A percentile compares a stretch with the other conserved stretches of the same genome.
Evolutionary conservation across 805 yeast species (phyloP).

Genomic region (Citeromyces nyonsensis): DNA sequence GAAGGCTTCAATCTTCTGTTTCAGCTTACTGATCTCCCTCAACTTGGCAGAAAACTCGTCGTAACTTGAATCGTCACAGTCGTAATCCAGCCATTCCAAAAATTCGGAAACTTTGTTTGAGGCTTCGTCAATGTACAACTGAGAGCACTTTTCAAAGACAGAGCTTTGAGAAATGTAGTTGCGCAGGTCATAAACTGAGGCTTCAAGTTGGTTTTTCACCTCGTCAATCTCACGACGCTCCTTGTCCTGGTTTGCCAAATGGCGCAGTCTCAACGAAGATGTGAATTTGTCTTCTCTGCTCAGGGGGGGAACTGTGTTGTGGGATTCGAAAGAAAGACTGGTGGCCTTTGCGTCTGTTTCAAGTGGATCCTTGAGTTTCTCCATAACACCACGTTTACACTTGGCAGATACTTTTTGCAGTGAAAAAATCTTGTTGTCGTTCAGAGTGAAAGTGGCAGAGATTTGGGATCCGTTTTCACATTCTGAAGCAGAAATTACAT

Average conservation of each 20-base stretch:
- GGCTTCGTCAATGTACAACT: constrained; percentile 19
- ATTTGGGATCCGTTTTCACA: constrained; percentile 3
- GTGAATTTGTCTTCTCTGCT: constrained; percentile 18
- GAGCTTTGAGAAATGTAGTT: constrained; percentile 41
- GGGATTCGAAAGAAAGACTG: too few relatives aligned
- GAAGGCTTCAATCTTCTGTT: constrained; percentile 17
- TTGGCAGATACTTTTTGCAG: constrained; percentile 26
- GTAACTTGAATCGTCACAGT: constrained; percentile 32
- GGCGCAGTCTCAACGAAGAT: constrained; percentile 29
- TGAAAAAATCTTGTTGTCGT: constrained; percentile 32
- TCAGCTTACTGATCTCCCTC: constrained; percentile 13
- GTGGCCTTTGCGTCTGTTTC: too few relatives aligned
- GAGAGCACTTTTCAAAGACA: constrained; percentile 23
- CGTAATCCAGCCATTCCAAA: constrained; percentile 71
- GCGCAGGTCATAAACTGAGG: constrained; percentile 55
- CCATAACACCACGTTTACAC: constrained; percentile 15
- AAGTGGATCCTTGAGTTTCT: too few relatives aligned
- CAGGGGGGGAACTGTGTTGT: too few relatives aligned
- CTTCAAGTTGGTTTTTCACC: constrained; percentile 55
- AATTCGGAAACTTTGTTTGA: constrained; percentile 24
- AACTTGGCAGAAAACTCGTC: constrained; percentile 20
- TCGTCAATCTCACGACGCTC: constrained; percentile 39
- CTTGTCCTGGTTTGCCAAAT: constrained; percentile 37
- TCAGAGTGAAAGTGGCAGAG: constrained; percentile 25
- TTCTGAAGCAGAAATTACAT: constrained; percentile 6